These are phyloP conservation scores for Penicillium robsamsonii DNA, from an alignment of 495 filamentous ascomycete genomes.

Conservation along the genomic window DNA sequence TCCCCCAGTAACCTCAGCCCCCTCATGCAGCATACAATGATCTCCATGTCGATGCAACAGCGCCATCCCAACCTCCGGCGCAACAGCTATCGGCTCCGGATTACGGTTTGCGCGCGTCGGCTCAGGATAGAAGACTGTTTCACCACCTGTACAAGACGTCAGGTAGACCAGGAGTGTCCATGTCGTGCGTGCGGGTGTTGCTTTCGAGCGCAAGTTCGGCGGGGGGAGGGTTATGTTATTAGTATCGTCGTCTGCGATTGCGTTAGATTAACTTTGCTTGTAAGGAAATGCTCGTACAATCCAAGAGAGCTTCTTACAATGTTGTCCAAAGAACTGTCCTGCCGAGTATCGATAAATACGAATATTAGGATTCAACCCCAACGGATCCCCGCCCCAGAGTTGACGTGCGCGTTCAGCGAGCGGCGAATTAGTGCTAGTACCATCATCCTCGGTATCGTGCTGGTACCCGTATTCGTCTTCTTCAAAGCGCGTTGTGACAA, in stretches of 20 bases:
- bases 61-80: slow-evolving; percentile 75
- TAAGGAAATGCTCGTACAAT: no score
- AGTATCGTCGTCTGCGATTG: slow-evolving; percentile 68
- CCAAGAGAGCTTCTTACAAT: slow-evolving; percentile 59
- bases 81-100: slow-evolving; percentile 63
- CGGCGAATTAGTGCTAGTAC: slow-evolving; percentile 10
- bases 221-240: slow-evolving; percentile 60
- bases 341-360: slow-evolving; percentile 85
- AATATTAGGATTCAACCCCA: slow-evolving; percentile 90
- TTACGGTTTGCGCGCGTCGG: slow-evolving; percentile 50
- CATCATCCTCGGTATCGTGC: slow-evolving; percentile 38
- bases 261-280: no score
- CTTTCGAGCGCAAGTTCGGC: slow-evolving; percentile 26
- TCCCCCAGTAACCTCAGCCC: slow-evolving; percentile 69
- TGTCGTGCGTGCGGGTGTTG: slow-evolving; percentile 71
- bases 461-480: slow-evolving; percentile 24
- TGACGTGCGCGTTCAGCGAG: slow-evolving; percentile 16
- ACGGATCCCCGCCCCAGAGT: slow-evolving; percentile 76
- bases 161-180: slow-evolving; percentile 93
- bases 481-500: slow-evolving; percentile 22
- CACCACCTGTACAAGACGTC: slow-evolving; percentile 75
- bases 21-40: slow-evolving; percentile 88
- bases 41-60: slow-evolving; percentile 87
- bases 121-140: slow-evolving; percentile 89
- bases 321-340: slow-evolving; percentile 86